phyloP scores from a whole-genome alignment of 805 yeast species.

The Spathaspora passalidarum region DNA sequence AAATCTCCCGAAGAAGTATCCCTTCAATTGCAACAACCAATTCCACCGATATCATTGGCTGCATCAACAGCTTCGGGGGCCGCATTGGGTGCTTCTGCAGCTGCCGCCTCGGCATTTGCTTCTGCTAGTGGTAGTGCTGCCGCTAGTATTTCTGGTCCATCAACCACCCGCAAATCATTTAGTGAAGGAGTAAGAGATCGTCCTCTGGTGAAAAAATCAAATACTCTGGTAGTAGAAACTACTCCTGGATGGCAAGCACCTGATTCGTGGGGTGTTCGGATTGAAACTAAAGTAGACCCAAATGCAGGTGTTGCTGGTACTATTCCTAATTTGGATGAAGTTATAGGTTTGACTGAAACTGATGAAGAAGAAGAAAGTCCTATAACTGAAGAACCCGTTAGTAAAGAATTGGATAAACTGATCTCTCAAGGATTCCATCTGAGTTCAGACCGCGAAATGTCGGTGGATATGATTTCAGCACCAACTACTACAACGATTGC shows the following conservation, averaged over 20 bases:
- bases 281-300: background rate
- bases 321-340: background rate
- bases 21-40: background rate
- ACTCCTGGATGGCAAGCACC: constrained; percentile 40
- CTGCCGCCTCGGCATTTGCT: background rate
- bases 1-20: constrained; percentile 12
- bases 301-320: background rate
- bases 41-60: background rate
- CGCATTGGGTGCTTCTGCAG: background rate
- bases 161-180: background rate
- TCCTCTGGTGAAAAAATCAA: background rate
- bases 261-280: constrained; percentile 48
- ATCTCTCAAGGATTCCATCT: background rate
- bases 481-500: constrained; percentile 2
- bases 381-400: background rate
- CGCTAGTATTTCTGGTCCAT: background rate
- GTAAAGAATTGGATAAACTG: too few species aligned
- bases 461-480: background rate
- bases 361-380: constrained; percentile 2
- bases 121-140: background rate
- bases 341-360: constrained; percentile 1
- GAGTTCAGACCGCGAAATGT: background rate
- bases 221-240: background rate
- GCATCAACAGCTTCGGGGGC: background rate
- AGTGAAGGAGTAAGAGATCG: background rate